Conservation (phyloP, 2,329 filamentous ascomycete species). For the Aspergillus novoparasiticus region DNA sequence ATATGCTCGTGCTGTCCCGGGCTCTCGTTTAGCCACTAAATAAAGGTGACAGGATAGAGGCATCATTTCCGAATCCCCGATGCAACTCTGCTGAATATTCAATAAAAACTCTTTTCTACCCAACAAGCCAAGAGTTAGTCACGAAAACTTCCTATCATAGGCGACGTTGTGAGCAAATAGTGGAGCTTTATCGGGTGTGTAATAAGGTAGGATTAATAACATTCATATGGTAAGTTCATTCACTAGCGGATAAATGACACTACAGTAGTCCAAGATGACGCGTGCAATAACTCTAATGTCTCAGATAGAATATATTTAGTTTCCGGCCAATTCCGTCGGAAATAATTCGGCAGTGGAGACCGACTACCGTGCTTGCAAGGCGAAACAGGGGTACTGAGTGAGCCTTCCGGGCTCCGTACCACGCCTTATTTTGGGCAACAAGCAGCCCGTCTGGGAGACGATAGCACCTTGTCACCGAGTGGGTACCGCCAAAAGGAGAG, state of each 20-base stretch:
- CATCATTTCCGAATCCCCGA: neutral
- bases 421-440: neutral
- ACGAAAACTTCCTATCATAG: no score
- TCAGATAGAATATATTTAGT: neutral
- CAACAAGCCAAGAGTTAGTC: no score
- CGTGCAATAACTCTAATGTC: neutral
- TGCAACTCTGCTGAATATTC: neutral
- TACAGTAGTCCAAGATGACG: neutral
- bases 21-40: neutral
- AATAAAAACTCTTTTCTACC: neutral
- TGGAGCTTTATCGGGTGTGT: neutral
- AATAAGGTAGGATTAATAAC: neutral
- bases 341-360: constrained; percentile 2
- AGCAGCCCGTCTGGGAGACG: neutral
- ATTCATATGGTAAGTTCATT: neutral
- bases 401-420: neutral
- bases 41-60: neutral
- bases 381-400: neutral
- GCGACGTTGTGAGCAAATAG: neutral
- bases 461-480: neutral
- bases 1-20: neutral
- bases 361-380: neutral
- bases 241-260: neutral
- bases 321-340: constrained; percentile 1
- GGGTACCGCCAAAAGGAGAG: neutral